A percentile compares a stretch with the other conserved stretches of the same genome.
These are phyloP conservation scores for Eutrema yunnanense DNA, from an alignment of 345 rosid genomes.

Conservation along the genomic window DNA sequence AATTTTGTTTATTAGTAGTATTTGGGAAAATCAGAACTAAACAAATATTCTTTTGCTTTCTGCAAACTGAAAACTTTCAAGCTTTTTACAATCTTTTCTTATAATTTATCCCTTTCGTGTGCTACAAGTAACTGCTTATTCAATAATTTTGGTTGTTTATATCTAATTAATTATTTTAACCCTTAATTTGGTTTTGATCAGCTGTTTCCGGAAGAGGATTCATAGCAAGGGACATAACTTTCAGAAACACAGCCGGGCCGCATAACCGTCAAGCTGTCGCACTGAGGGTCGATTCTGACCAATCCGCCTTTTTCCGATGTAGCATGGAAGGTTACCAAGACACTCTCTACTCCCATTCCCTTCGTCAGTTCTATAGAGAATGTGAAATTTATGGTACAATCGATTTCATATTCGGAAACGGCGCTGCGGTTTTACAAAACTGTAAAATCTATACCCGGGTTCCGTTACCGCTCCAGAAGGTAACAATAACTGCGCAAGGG, in stretches of 20 bases:
- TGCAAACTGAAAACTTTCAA: neutral
- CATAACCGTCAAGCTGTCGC: conserved; percentile 78
- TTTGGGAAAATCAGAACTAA: neutral
- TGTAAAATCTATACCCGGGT: conserved; percentile 58
- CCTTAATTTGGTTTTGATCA: conserved; percentile 15
- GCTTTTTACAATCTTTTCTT: neutral
- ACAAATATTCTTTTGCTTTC: conserved; percentile 1
- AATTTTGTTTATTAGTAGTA: conserved; percentile 1
- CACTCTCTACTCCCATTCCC: conserved; percentile 80
- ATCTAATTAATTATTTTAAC: neutral
- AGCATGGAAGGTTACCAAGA: conserved; percentile 81
- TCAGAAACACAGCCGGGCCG: conserved; percentile 78
- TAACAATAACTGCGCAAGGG: conserved; percentile 80
- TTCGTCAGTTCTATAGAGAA: conserved; percentile 79
- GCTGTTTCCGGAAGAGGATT: conserved; percentile 93
- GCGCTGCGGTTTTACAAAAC: conserved; percentile 69
- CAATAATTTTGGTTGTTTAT: neutral
- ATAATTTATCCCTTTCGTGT: conserved; percentile 4
- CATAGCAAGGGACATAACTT: conserved; percentile 76
- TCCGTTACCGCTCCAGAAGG: conserved; percentile 68
- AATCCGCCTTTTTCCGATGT: conserved; percentile 73
- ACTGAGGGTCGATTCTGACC: conserved; percentile 69
- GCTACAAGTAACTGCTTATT: neutral
- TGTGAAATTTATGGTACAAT: conserved; percentile 74
- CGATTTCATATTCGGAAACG: conserved; percentile 93